Base-by-base conservation (phyloP, 805 yeast species). In the Candida loeiensis region DNA sequence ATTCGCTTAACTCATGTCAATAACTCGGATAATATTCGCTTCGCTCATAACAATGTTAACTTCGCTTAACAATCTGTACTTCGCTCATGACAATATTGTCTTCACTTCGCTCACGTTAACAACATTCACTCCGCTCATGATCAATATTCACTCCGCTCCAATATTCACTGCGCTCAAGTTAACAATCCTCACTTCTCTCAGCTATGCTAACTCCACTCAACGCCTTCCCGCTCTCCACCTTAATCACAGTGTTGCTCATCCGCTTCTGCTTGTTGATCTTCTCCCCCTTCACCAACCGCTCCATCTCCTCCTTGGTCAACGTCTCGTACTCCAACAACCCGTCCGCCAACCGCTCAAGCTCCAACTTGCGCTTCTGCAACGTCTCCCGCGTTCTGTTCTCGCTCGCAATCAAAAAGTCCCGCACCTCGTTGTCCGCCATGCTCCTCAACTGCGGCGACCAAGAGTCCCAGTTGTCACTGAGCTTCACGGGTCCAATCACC, bases 301-400 rank as follows among this genome's bases (percentile, higher is more conserved):
- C 91, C 72, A 93, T 91, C 61, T 93, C 99, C 21, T 82, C 91
- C 46, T 83, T 83, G 31, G 85, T 91, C 51, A 93, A 74, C 0
- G 99, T 93, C 69, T 93, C 99, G 64, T 90, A 95, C 62, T 93
- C 96, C 46, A 93, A 72, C 48, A 93, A 73, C 3, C 96, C 99
- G 59, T 86, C 86, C 0, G 99, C 99, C 46, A 93, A 72, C 51
- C 96, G 73, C 58, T 82, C 81, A 53, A 93, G 74, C 60, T 93
- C 98, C 13, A 70, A 61, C 36, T 74, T 71, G 56, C 74, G 80
- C 4, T 77, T 82, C 15, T 63, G 59, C 47, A 93, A 71, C 59
- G 91, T 51, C 37, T 66, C 61, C 50, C 93, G 76, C 1, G 97
- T 83, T 59, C 99, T 79, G 32, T 74, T 72, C 59, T 90, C 97